phyloP scores from a whole-genome alignment of 2,329 filamentous ascomycete genomes.

The Diatrype stigma region DNA sequence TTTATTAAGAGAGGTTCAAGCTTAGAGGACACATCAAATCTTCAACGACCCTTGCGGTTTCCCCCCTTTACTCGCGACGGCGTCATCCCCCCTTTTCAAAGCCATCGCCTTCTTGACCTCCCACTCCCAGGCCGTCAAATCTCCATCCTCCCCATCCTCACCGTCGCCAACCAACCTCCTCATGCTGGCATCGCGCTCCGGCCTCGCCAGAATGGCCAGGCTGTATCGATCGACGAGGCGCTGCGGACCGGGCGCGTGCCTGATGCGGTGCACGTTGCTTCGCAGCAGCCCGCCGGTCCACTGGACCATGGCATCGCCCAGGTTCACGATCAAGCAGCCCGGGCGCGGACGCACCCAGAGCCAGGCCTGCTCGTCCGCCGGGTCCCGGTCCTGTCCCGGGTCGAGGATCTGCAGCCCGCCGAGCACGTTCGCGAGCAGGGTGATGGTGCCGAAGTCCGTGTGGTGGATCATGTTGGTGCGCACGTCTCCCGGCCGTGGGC shows the following conservation, averaged over 20 bases:
- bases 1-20: too few relatives aligned
- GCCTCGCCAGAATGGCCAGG: slow-evolving; percentile 9
- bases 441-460: slow-evolving; percentile 33
- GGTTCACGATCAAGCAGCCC: slow-evolving; percentile 19
- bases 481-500: slow-evolving; percentile 8
- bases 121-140: slow-evolving; percentile 11
- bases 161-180: neutral
- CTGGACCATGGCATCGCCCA: slow-evolving; percentile 17
- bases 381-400: slow-evolving; percentile 10
- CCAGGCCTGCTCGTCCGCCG: slow-evolving; percentile 14
- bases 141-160: slow-evolving; percentile 1
- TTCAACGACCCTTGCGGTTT: too few relatives aligned
- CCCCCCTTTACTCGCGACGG: neutral
- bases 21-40: too few relatives aligned
- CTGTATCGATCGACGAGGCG: slow-evolving; percentile 18
- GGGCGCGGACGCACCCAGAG: slow-evolving; percentile 18
- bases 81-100: neutral
- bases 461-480: slow-evolving; percentile 26
- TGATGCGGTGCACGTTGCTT: slow-evolving; percentile 22
- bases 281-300: slow-evolving; percentile 19
- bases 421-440: slow-evolving; percentile 30
- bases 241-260: slow-evolving; percentile 12
- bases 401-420: slow-evolving; percentile 33
- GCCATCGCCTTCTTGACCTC: slow-evolving; percentile 6
- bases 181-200: slow-evolving; percentile 13